Base-by-base conservation (phyloP, 2,329 filamentous ascomycete genomes). In the Fusarium euwallaceae region DNA sequence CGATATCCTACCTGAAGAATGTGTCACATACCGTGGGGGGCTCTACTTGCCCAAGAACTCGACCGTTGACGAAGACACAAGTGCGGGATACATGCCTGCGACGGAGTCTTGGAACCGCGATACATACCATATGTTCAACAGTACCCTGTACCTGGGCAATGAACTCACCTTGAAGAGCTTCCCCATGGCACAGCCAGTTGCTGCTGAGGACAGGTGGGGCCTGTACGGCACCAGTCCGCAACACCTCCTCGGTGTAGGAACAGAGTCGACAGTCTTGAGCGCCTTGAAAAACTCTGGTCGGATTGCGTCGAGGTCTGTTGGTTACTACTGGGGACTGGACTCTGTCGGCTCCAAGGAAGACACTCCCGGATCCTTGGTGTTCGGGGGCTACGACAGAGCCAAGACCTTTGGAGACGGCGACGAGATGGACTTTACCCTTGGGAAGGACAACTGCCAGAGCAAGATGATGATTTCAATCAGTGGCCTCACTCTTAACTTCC, bases 271-370 rank as follows among this genome's bases (percentile, higher is more conserved):
- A 1, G 22, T 73, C 17, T 12, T 75, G 14, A 39, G 43, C 3
- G 34, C 73, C 1, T 22, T 66, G 1, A 20, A n/a, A 4, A 45
- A 55, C 2, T 51, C 48, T 3, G 59, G 64, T 0, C 63, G 45
- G 6, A 72, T 74, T 6, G 60, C 63, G 1, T 73, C 70, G 2
- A 17, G 36, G 4, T 56, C 66, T 2, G 61, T 64, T 4, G 70
- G 70, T 10, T 74, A 66, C 51, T 76, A 45, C 27, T 76, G 72
- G 69, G 72, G 74, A 2, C 24, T 71, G 14, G 72, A 75, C 29
- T 56, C 62, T 2, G 8, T 34, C 6, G n/a, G 20, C 17, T 43
- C 65, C 5, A 48, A 51, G 0, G 67, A 73, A 4, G 66, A 74
- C 55, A 53, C 20, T 10, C 12, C 36, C 1, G 74, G 74, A 0